Conservation (phyloP, 2,329 filamentous ascomycete species). For the Aureobasidium sp. region DNA sequence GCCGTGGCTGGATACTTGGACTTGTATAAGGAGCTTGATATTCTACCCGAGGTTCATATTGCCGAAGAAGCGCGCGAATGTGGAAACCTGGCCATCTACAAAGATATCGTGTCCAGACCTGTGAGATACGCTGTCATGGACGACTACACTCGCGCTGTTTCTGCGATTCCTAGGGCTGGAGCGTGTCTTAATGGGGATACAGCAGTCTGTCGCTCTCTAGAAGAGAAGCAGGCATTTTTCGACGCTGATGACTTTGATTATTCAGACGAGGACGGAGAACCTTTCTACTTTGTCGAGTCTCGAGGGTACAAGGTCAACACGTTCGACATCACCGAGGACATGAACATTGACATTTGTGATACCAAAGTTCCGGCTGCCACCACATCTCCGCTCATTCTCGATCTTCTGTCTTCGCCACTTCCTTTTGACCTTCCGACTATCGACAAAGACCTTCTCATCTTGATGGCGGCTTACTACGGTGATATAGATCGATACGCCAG, state of each 20-base stretch:
- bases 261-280: background rate
- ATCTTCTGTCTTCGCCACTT: slow-evolving; percentile 21
- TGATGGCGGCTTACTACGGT: slow-evolving; percentile 31
- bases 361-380: background rate
- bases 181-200: slow-evolving; percentile 30
- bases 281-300: background rate
- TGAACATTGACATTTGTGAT: slow-evolving; percentile 16
- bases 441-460: slow-evolving; percentile 33
- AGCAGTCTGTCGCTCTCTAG: slow-evolving; percentile 22
- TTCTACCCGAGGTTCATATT: slow-evolving; percentile 32
- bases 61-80: slow-evolving; percentile 34
- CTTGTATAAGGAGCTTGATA: slow-evolving; percentile 30
- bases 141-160: slow-evolving; percentile 26
- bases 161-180: slow-evolving; percentile 9
- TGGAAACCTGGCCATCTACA: slow-evolving; percentile 15
- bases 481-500: slow-evolving; percentile 33
- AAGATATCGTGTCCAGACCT: slow-evolving; percentile 22
- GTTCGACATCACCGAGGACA: slow-evolving; percentile 28
- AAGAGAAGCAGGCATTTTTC: slow-evolving; percentile 14
- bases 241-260: background rate
- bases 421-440: slow-evolving; percentile 29
- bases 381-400: background rate
- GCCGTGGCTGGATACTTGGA: slow-evolving; percentile 31
- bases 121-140: slow-evolving; percentile 30
- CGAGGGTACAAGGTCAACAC: slow-evolving; percentile 11